A percentile compares a stretch with the other conserved stretches of the same genome.
Conservation (phyloP, 345 rosid genomes). For the Populus ilicifolia region DNA sequence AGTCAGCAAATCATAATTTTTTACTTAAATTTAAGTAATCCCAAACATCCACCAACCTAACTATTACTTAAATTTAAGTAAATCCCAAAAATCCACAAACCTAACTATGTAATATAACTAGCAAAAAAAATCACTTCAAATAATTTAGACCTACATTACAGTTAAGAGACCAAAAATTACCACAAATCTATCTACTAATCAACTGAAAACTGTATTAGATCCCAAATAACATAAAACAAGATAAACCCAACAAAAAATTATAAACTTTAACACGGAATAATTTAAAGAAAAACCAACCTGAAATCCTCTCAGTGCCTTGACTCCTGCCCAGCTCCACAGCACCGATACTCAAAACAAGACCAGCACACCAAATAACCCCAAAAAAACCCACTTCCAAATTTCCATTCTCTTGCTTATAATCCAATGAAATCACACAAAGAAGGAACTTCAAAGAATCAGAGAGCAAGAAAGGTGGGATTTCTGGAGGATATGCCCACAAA, state of each 20-base stretch:
- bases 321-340: slow-evolving; percentile 57
- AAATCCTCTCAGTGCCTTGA: slow-evolving; percentile 85
- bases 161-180: background rate
- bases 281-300: slow-evolving; percentile 12
- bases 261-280: too few relatives aligned
- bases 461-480: background rate
- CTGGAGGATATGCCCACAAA: slow-evolving; percentile 12
- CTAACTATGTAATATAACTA: too few relatives aligned
- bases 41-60: background rate
- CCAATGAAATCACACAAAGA: slow-evolving; percentile 12
- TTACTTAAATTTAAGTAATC: background rate
- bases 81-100: background rate
- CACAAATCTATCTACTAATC: background rate
- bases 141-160: background rate
- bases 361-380: slow-evolving; percentile 38
- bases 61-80: background rate
- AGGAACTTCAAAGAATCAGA: slow-evolving; percentile 1
- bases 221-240: background rate
- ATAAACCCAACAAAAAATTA: too few relatives aligned
- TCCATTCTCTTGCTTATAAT: slow-evolving; percentile 31
- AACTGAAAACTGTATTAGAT: background rate
- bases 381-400: slow-evolving; percentile 50
- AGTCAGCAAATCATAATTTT: slow-evolving; percentile 1
- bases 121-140: background rate
- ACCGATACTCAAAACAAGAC: slow-evolving; percentile 18